phyloP scores from a whole-genome alignment of 1,139 yeast species.

The Scheffersomyces insectosa region DNA sequence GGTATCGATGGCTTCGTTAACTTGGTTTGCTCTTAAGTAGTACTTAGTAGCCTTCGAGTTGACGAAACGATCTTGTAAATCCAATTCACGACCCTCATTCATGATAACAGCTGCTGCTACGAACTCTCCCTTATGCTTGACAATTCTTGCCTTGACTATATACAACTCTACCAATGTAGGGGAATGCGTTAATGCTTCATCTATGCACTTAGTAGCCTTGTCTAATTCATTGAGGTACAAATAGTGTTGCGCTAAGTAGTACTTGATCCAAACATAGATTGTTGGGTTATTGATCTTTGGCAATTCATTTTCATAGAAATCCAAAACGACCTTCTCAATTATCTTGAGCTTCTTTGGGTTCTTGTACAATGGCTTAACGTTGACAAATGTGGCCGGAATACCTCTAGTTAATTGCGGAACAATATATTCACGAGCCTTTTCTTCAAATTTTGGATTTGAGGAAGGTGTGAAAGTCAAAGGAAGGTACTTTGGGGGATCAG shows the following conservation, averaged over 20 bases:
- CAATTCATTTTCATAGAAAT: constrained; percentile 38
- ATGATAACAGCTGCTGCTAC: constrained; percentile 63
- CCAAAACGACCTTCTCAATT: constrained; percentile 55
- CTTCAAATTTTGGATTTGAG: constrained; percentile 42
- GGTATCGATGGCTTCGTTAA: constrained; percentile 73
- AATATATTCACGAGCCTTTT: constrained; percentile 53
- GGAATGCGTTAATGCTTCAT: constrained; percentile 68
- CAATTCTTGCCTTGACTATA: constrained; percentile 76
- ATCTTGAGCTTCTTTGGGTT: constrained; percentile 46
- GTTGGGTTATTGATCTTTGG: constrained; percentile 45
- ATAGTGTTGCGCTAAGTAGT: constrained; percentile 81
- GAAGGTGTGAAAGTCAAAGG: constrained; percentile 77
- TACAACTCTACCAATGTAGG: constrained; percentile 84
- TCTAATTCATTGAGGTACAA: constrained; percentile 54
- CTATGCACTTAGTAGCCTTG: constrained; percentile 56
- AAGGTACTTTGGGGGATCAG: constrained; percentile 76
- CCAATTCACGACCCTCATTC: constrained; percentile 73
- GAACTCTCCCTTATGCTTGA: constrained; percentile 67
- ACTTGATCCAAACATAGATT: constrained; percentile 70
- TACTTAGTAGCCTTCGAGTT: constrained; percentile 89
- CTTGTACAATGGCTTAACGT: constrained; percentile 77
- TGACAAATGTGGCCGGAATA: constrained; percentile 88
- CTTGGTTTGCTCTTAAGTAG: constrained; percentile 72
- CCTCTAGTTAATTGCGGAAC: constrained; percentile 68
- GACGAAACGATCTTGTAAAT: constrained; percentile 87